Evolutionary conservation across 129 eudicot genomes (phyloP), one percentile per base, ranked within the genome.

Genomic region (Arctium minus): DNA sequence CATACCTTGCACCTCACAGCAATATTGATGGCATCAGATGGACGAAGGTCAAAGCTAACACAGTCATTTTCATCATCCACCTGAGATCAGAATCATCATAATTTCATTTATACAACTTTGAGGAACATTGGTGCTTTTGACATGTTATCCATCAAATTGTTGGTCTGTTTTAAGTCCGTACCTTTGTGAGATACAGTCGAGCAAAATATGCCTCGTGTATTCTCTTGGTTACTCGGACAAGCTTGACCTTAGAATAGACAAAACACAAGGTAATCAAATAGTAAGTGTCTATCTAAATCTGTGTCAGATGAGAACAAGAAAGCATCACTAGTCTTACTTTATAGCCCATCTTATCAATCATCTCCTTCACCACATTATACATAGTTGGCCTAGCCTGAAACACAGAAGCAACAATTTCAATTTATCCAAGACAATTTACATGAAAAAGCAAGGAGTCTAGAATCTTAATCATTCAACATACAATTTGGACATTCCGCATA

Each of bases 341-440:
- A 79, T 96, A 96, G 38, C 99, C 99, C 98, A 93, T 96, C 85
- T 93, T 93, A 77, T 96, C 99, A 86, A 96, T 79, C 97, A 96
- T 96, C 77, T 93, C 97, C 84, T 88, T 91, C 87, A 88, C 88
- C 70, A 91, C 97, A 32, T 91, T 90, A 84, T 96, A 96, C 90
- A 96, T 87, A 36, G 98, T 93, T 30, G 97, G 99, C 86, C 99
- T 90, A 62, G 97, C 90, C 99, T 96, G 85, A 72, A 86, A 70
- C 50, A 84, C 18, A 70, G 33, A 69, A 64, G 78, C 62, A 15
- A 76, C 17, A 75, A 71, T 70, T 83, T 77, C 71, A 32, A n/a
- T 53, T 33, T 37, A 56, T 40, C 36, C 74, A 65, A 71, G 18
- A 70, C 4, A 31, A 40, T 0, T 60, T 11, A 36, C 53, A 80